A percentile compares a stretch with the other conserved stretches of the same genome.
Conservation (phyloP, 108 stramenopile genomes). For the Epipyxis sp. region DNA sequence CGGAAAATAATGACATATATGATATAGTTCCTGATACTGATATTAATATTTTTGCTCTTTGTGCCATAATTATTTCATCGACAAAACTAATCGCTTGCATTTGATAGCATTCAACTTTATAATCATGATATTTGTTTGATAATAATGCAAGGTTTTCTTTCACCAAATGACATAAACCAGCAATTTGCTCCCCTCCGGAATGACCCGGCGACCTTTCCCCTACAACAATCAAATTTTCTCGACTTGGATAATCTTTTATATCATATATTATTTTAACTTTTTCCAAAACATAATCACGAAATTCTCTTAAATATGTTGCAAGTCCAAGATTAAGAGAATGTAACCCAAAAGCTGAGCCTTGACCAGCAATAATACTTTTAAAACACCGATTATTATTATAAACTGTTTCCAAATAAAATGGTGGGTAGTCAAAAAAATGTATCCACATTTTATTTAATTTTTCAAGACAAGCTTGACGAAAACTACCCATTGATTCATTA, state of each 20-base stretch:
- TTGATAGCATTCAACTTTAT: background rate
- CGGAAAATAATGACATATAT: background rate
- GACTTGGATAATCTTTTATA: no score
- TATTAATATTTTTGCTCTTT: slow-evolving; percentile 1
- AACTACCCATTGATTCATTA: background rate
- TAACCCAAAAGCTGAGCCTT: slow-evolving; percentile 14
- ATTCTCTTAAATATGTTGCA: background rate
- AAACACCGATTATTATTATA: background rate
- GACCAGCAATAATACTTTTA: slow-evolving; percentile 16
- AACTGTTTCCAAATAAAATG: background rate
- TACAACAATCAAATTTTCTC: slow-evolving; percentile 12
- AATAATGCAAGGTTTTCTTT: no score
- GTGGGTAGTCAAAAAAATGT: background rate
- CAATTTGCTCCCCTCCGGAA: background rate
- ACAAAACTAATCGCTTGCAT: background rate
- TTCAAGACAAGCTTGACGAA: slow-evolving; percentile 4
- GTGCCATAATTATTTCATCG: background rate
- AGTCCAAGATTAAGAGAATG: background rate
- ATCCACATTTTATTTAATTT: slow-evolving; percentile 6
- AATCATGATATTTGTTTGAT: background rate
- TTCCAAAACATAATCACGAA: slow-evolving; percentile 3
- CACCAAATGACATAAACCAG: background rate
- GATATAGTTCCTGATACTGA: background rate
- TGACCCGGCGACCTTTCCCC: background rate
- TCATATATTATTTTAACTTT: no score